Evolutionary conservation across 108 stramenopile genomes (phyloP), one percentile per base, ranked within the genome.

Genomic region (Cylindrotheca closterium): DNA sequence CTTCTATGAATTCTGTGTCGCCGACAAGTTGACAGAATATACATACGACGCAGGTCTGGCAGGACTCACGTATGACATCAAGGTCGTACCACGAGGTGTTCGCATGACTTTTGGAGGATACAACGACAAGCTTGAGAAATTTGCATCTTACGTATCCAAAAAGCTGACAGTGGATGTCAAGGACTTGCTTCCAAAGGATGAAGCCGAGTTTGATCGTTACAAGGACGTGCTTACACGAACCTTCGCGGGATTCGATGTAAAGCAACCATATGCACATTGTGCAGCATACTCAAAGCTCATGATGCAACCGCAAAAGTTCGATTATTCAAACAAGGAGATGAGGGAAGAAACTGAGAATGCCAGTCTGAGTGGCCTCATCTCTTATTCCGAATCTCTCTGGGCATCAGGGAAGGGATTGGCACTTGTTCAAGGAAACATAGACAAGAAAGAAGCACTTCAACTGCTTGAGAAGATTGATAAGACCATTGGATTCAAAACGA

Each of bases 81-180:
- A 82, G 32, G 79, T 89, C 42, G 59, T 87, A 0, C 84, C 89
- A 10, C 73, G 91, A 52, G 94, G 94, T 7, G 77, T 89, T 3
- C 70, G 87, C 1, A 24, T 92, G 10, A 89, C 91, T 7, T 92
- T 95, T 67, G 94, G 91, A 3, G 94, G 94, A 23, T 95, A 89
- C 80, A 88, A 89, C 42, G 91, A 87, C 32, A 89, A 89, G 63
- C 74, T 95, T 7, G 42, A 75, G 57, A 56, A 75, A 0, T 89
- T 95, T 53, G 89, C 87, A 15, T 51, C 74, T 5, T 85, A 86
- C 46, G 80, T 92, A 5, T 72, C 87, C 7, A 65, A 71, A 26
- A 87, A 86, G 65, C 68, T 83, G 2, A 71, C 81, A 10, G 57
- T 60, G 7, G 79, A 89, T 37, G 63, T 87, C 49, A 65, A 71